Base-by-base conservation (phyloP, 2,329 filamentous ascomycete genomes). In the Paracorniculantispora psalliotae region DNA sequence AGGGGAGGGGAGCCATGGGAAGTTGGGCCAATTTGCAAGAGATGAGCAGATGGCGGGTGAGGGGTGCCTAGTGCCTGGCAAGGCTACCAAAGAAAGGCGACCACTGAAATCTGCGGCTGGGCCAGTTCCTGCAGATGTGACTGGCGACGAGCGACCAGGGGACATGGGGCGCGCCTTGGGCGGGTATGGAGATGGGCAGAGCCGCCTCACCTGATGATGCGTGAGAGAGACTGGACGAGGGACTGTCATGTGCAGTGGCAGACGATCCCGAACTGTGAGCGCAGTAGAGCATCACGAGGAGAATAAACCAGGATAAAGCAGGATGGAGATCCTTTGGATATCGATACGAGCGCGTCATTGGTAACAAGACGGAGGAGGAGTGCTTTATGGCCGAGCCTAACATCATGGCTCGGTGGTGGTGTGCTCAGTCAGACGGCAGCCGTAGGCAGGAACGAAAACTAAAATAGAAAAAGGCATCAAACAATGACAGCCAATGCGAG, bases 21-120 rank as follows among this genome's bases (percentile, higher is more conserved):
- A 49, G 54, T 57, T 57, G 25, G 17, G 35, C 25, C 46, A 57
- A 57, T 57, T 50, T 57, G 33, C 54, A 49, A 35, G 54, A 57
- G 46, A 57, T 57, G 54, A 57, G 54, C 35, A 43, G 25, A 50
- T 49, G 54, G 54, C 33, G 33, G 46, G 46, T 25, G n/a, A 39
- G 23, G 17, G 33, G 21, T 47, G 41, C 26, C 26, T 28, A 19
- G 47, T 23, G 35, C 17, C 47, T 28, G 50, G 21, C 49, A n/a
- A 15, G 51, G 25, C n/a, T 33, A 43, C 21, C 17, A 15, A 5
- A 28, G 13, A 2, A 28, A 19, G 23, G 25, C 25, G 39, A 53
- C n/a, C 50, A 43, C 35, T 43, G 30, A 21, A 25, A 48, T 39
- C 44, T 48, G 53, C 53, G 52, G 13, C 41, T 33, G 41, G 28